Evolutionary conservation across 352 stramenopile species (phyloP).

Genomic region (Phytophthora crassamura): DNA sequence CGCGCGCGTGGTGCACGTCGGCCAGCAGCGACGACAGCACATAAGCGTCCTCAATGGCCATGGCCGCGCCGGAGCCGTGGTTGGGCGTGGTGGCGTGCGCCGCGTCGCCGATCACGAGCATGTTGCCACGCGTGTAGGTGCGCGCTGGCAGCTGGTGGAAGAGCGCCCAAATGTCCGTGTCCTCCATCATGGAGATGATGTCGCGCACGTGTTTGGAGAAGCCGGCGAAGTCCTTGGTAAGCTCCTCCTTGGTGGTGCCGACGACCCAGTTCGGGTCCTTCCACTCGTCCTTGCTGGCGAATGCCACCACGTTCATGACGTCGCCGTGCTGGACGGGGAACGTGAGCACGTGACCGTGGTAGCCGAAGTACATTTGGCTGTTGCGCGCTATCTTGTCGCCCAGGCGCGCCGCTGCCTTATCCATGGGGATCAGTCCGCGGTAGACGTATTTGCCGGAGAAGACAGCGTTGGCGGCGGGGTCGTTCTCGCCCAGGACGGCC

Average conservation of each 20-base stretch:
- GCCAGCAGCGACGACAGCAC: slow-evolving; percentile 39
- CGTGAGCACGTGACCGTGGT: slow-evolving; percentile 45
- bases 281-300: slow-evolving; percentile 44
- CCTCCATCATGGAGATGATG: slow-evolving; percentile 51
- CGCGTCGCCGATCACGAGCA: slow-evolving; percentile 42
- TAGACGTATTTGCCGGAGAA: slow-evolving; percentile 48
- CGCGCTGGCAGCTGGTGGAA: slow-evolving; percentile 38
- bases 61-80: slow-evolving; percentile 38
- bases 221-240: slow-evolving; percentile 35
- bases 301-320: slow-evolving; percentile 47
- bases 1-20: slow-evolving; percentile 27
- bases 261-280: slow-evolving; percentile 44
- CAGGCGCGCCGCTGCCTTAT: slow-evolving; percentile 39
- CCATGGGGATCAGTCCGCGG: slow-evolving; percentile 41
- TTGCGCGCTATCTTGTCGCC: slow-evolving; percentile 47
- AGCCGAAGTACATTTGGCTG: slow-evolving; percentile 49
- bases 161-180: slow-evolving; percentile 45
- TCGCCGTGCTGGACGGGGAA: slow-evolving; percentile 44
- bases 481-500: slow-evolving; percentile 34
- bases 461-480: slow-evolving; percentile 34
- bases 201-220: slow-evolving; percentile 41
- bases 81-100: slow-evolving; percentile 42
- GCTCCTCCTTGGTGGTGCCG: slow-evolving; percentile 39
- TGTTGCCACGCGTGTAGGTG: slow-evolving; percentile 40
- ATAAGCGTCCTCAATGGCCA: slow-evolving; percentile 46